Conservation (phyloP, 495 filamentous ascomycete species). For the Hypomontagnella monticulosa region DNA sequence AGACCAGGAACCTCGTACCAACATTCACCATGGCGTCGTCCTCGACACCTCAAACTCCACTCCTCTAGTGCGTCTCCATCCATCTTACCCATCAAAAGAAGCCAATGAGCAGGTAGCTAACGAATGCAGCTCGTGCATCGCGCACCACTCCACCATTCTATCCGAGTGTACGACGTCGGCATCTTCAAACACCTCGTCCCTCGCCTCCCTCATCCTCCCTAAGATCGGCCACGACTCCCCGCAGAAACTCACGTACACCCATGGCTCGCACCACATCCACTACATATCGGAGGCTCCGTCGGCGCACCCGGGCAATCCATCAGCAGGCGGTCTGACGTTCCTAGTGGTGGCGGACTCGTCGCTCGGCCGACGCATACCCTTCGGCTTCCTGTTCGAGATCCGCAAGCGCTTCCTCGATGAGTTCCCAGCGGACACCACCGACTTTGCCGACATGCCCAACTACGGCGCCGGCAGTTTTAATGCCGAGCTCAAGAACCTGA, state of each 20-base stretch:
- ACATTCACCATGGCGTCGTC: conserved; percentile 75
- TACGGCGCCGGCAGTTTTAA: conserved; percentile 95
- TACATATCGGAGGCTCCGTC: conserved; percentile 89
- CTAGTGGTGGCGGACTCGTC: conserved; percentile 80
- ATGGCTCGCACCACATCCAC: conserved; percentile 90
- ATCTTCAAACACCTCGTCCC: conserved; percentile 76
- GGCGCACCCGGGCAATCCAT: conserved; percentile 61
- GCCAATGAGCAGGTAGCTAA: conserved; percentile 25
- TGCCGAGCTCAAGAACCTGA: conserved; percentile 74
- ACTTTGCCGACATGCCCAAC: conserved; percentile 80
- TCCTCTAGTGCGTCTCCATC: conserved; percentile 75
- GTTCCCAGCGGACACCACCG: conserved; percentile 73
- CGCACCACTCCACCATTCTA: conserved; percentile 89
- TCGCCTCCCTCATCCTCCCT: conserved; percentile 93
- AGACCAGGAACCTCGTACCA: neutral
- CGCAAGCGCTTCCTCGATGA: conserved; percentile 83
- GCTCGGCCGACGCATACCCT: conserved; percentile 86
- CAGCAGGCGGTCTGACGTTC: conserved; percentile 83
- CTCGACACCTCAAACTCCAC: conserved; percentile 75
- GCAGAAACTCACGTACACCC: conserved; percentile 93
- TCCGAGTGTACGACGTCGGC: conserved; percentile 87
- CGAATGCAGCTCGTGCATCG: conserved; percentile 80
- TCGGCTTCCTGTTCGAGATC: conserved; percentile 91
- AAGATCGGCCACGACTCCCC: conserved; percentile 85
- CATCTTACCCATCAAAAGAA: conserved; percentile 12